phyloP scores from a whole-genome alignment of 257 asterid species.

The Gentiana macrophylla region DNA sequence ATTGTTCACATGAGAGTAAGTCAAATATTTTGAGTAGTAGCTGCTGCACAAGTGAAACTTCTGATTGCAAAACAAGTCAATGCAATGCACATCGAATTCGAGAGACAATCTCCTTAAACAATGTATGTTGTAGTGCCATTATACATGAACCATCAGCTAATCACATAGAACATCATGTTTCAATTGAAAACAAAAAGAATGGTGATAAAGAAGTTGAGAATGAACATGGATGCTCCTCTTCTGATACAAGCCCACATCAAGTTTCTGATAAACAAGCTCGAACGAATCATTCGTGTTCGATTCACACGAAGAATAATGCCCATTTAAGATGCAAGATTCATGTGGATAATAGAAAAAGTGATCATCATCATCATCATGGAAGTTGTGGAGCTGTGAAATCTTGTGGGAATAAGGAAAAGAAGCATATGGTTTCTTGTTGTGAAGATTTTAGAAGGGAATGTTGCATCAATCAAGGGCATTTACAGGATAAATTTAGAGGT shows the following conservation, averaged over 20 bases:
- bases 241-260: not conserved
- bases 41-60: slow-evolving; percentile 5
- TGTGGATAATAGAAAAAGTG: slow-evolving; percentile 1
- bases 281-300: not conserved
- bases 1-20: not conserved
- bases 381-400: slow-evolving; percentile 3
- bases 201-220: slow-evolving; percentile 3
- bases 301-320: not conserved
- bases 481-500: slow-evolving; percentile 23
- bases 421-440: slow-evolving; percentile 36
- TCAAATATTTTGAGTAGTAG: not conserved
- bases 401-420: slow-evolving; percentile 10
- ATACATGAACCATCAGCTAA: not conserved
- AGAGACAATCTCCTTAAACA: slow-evolving; percentile 5
- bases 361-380: slow-evolving; percentile 5
- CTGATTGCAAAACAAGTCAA: slow-evolving; percentile 6
- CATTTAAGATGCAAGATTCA: slow-evolving; percentile 9
- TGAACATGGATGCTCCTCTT: slow-evolving; percentile 4
- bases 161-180: not conserved
- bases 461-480: slow-evolving; percentile 25
- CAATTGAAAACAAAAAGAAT: slow-evolving; percentile 2
- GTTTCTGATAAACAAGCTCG: not conserved
- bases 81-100: slow-evolving; percentile 4
- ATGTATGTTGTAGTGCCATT: slow-evolving; percentile 6
- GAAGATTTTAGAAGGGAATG: slow-evolving; percentile 41